Evolutionary conservation across 805 yeast species (phyloP).

Genomic region (Blastobotrys terrestris): DNA sequence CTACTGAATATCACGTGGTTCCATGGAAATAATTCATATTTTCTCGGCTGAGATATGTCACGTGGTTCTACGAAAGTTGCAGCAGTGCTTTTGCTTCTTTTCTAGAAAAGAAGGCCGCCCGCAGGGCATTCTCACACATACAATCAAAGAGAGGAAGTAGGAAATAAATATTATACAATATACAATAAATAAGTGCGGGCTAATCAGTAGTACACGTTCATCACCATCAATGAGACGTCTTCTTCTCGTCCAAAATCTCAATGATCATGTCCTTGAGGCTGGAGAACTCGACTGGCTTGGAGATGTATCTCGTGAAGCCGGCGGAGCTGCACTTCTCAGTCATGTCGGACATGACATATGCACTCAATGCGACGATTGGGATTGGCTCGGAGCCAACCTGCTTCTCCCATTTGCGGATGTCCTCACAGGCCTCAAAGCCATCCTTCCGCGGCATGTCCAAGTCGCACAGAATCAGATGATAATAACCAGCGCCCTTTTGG

Average conservation of each 20-base stretch:
- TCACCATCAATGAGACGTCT: not conserved
- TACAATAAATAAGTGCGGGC: not conserved
- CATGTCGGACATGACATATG: conserved; percentile 32
- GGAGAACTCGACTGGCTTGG: conserved; percentile 30
- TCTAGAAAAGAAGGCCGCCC: too few relatives aligned
- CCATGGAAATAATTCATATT: too few relatives aligned
- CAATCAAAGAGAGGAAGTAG: too few relatives aligned
- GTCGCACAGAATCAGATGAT: conserved; percentile 28
- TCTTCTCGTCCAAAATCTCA: conserved; percentile 8
- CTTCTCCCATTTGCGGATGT: conserved; percentile 29
- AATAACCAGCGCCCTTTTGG: conserved; percentile 17
- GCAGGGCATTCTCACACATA: too few relatives aligned
- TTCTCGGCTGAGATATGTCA: too few relatives aligned
- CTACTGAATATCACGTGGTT: too few relatives aligned
- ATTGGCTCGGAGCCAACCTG: conserved; percentile 13
- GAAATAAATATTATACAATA: not conserved
- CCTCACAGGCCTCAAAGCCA: conserved; percentile 30
- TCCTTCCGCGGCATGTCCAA: conserved; percentile 33
- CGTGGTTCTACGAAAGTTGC: too few relatives aligned
- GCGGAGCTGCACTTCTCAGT: conserved; percentile 24
- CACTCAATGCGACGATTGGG: conserved; percentile 32
- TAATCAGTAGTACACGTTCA: too few relatives aligned
- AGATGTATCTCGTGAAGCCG: conserved; percentile 28
- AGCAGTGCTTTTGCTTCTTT: too few relatives aligned
- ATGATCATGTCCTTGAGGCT: conserved; percentile 21